Percentiles rank a stretch among this genome's conserved stretches.
phyloP scores from a whole-genome alignment of 2,329 filamentous ascomycete species.

The Penicillium sp. region DNA sequence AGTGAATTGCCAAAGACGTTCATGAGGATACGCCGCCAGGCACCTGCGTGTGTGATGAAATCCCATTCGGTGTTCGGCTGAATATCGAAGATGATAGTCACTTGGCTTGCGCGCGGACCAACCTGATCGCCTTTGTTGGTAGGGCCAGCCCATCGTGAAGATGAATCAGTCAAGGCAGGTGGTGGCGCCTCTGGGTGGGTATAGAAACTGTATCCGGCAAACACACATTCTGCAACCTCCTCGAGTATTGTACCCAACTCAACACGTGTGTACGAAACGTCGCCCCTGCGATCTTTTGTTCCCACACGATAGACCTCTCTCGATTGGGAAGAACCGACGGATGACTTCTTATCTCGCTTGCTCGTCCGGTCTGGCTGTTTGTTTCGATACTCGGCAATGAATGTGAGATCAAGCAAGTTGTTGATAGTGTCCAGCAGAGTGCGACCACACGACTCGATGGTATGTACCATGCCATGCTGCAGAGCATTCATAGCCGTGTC shows the following conservation, averaged over 20 bases:
- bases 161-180: slow-evolving; percentile 2
- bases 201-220: slow-evolving; percentile 28
- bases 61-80: slow-evolving; percentile 42
- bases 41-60: slow-evolving; percentile 46
- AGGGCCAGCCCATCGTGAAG: slow-evolving; percentile 1
- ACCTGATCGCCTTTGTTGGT: background rate
- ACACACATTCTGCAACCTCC: slow-evolving; percentile 26
- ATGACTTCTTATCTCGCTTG: background rate
- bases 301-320: background rate
- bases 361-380: background rate
- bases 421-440: slow-evolving; percentile 45
- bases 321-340: background rate
- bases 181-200: slow-evolving; percentile 14
- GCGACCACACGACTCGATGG: slow-evolving; percentile 40
- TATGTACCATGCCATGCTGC: slow-evolving; percentile 33
- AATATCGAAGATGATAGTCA: slow-evolving; percentile 40
- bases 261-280: slow-evolving; percentile 1
- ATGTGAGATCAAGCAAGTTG: slow-evolving; percentile 34
- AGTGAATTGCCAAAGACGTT: slow-evolving; percentile 50
- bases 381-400: slow-evolving; percentile 25
- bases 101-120: slow-evolving; percentile 1
- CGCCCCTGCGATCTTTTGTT: background rate
- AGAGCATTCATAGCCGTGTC: slow-evolving; percentile 29
- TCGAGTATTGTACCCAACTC: slow-evolving; percentile 24
- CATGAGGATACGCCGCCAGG: slow-evolving; percentile 48